A percentile compares a stretch with the other conserved stretches of the same genome.
Evolutionary conservation across 1,284 basidiomycete genomes (phyloP).

Genomic region (Rhodotorula sp.): DNA sequence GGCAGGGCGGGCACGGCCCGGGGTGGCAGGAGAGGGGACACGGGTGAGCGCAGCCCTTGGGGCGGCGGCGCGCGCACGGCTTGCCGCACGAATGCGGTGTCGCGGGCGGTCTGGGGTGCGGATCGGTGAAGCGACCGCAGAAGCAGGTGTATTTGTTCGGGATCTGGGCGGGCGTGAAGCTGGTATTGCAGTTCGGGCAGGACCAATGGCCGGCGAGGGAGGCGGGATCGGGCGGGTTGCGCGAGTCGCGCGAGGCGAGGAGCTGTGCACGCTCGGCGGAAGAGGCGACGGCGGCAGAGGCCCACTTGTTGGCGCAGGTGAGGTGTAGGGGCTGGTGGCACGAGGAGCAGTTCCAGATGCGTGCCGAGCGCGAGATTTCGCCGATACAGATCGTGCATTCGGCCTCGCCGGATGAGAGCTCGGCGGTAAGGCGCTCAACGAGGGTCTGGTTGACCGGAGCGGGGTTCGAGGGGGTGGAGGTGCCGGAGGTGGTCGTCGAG

Average conservation of each 20-base stretch:
- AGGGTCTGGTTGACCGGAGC: slow-evolving; percentile 41
- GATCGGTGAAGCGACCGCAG: slow-evolving; percentile 70
- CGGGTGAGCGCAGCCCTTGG: slow-evolving; percentile 61
- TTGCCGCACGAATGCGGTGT: slow-evolving; percentile 83
- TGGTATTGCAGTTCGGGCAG: slow-evolving; percentile 46
- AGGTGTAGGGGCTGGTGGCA: slow-evolving; percentile 85
- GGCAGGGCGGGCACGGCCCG: slow-evolving; percentile 42
- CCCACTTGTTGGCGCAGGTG: slow-evolving; percentile 77
- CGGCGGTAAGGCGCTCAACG: slow-evolving; percentile 42
- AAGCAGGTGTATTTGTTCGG: slow-evolving; percentile 76
- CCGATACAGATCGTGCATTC: slow-evolving; percentile 81
- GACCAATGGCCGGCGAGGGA: slow-evolving; percentile 42
- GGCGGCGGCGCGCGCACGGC: slow-evolving; percentile 68
- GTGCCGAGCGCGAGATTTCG: slow-evolving; percentile 67
- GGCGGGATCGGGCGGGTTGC: slow-evolving; percentile 21
- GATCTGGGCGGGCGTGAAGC: slow-evolving; percentile 58
- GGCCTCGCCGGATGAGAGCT: slow-evolving; percentile 38
- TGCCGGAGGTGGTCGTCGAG: slow-evolving; percentile 7
- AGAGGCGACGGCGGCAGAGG: slow-evolving; percentile 50
- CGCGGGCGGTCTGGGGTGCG: slow-evolving; percentile 52
- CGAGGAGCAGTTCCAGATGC: slow-evolving; percentile 77
- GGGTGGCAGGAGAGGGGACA: slow-evolving; percentile 66
- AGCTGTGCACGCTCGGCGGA: slow-evolving; percentile 58
- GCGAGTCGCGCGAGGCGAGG: slow-evolving; percentile 35
- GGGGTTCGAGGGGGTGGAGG: slow-evolving; percentile 1